Conservation (phyloP, 2,329 filamentous ascomycete genomes). For the Hypoxylon sp. region DNA sequence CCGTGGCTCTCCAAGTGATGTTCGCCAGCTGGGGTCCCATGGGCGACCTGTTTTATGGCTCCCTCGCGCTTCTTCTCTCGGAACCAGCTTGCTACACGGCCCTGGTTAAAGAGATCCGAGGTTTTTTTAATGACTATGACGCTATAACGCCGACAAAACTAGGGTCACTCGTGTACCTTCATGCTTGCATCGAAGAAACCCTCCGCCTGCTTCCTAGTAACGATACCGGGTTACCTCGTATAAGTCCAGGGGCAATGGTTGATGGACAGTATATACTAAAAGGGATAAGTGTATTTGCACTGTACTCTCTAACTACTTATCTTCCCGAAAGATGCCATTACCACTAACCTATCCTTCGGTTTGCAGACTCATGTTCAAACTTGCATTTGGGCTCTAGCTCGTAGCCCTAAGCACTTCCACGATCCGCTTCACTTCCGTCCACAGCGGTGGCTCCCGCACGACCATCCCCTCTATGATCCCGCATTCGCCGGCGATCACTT, state of each 20-base stretch:
- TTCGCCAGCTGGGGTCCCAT: conserved; percentile 39
- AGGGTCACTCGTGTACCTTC: conserved; percentile 32
- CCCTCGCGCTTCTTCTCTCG: conserved; percentile 20
- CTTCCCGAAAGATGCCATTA: too few species aligned
- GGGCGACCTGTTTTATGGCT: conserved; percentile 31
- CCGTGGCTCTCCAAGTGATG: conserved; percentile 35
- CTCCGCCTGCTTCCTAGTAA: conserved; percentile 31
- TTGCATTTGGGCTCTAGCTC: conserved; percentile 11
- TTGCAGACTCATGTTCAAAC: conserved; percentile 17
- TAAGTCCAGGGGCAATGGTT: conserved; percentile 40
- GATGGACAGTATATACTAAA: conserved; percentile 39
- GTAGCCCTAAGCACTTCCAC: conserved; percentile 22
- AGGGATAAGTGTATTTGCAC: conserved; percentile 24
- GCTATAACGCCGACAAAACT: conserved; percentile 30
- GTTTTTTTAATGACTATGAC: conserved; percentile 33
- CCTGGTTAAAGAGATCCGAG: conserved; percentile 34
- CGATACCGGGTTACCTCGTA: conserved; percentile 32
- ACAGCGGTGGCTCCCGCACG: conserved; percentile 27
- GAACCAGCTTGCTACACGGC: conserved; percentile 17
- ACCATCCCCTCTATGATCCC: conserved; percentile 27
- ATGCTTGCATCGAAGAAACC: conserved; percentile 34
- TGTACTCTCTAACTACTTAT: not conserved
- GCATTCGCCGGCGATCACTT: conserved; percentile 13
- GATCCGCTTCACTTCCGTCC: conserved; percentile 18
- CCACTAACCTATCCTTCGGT: too few species aligned